Conservation (phyloP, 768 basidiomycete genomes). For the Leccinum variicolor region DNA sequence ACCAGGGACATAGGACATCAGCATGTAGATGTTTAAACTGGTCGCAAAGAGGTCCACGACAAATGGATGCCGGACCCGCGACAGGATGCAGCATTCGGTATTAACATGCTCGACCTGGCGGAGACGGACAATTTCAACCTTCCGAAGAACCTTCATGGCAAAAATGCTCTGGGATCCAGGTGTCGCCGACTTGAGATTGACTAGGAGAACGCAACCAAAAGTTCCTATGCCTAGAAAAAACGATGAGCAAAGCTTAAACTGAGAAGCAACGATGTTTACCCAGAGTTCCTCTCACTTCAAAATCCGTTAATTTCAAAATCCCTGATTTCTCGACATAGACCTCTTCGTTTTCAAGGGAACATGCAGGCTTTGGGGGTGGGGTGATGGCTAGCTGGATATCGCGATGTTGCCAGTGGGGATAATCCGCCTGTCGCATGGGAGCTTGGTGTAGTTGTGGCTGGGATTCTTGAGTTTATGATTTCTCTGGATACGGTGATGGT, state of each 20-base stretch:
- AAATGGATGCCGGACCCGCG: constrained; percentile 89
- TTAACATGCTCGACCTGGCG: constrained; percentile 99
- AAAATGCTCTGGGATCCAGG: constrained; percentile 49
- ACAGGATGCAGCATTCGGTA: constrained; percentile 91
- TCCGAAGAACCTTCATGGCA: constrained; percentile 87
- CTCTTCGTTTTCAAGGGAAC: constrained; percentile 67
- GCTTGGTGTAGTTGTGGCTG: constrained; percentile 5
- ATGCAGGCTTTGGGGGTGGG: constrained; percentile 40
- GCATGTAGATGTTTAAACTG: constrained; percentile 94
- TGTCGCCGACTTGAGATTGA: constrained; percentile 64
- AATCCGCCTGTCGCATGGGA: constrained; percentile 4
- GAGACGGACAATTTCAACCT: constrained; percentile 80
- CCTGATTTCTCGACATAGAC: constrained; percentile 59
- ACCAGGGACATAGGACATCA: constrained; percentile 93
- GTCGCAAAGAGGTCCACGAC: constrained; percentile 95
- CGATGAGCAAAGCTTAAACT: constrained; percentile 1
- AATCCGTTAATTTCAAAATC: constrained; percentile 64
- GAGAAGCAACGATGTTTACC: constrained; percentile 42
- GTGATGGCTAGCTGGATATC: constrained; percentile 11
- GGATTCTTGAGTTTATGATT: constrained; percentile 7
- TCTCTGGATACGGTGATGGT: constrained; percentile 9
- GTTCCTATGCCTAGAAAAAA: constrained; percentile 82
- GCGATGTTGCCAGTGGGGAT: constrained; percentile 10
- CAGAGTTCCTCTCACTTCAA: constrained; percentile 76
- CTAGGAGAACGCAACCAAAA: constrained; percentile 90